phyloP scores from a whole-genome alignment of 176 grass and related monocot species.

The Rhipidocladum racemiflorum region DNA sequence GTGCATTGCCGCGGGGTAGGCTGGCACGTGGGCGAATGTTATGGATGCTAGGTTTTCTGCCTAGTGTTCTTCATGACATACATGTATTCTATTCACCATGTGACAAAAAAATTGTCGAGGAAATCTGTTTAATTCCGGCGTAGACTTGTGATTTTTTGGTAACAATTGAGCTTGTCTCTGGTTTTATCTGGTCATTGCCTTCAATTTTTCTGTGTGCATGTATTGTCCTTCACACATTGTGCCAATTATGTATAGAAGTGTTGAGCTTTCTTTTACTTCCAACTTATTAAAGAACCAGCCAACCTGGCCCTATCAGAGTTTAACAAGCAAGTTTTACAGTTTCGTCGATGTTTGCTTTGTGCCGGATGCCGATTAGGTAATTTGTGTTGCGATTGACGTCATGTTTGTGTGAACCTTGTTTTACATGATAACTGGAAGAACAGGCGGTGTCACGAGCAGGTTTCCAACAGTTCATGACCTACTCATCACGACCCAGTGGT shows the following conservation, averaged over 20 bases:
- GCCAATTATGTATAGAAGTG: background rate
- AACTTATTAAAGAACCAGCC: background rate
- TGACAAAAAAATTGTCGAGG: background rate
- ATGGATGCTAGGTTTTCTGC: background rate
- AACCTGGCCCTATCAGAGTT: background rate
- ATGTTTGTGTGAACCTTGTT: slow-evolving; percentile 1
- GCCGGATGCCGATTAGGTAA: background rate
- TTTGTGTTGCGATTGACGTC: background rate
- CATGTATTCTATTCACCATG: background rate
- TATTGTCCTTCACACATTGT: background rate
- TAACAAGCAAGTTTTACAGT: background rate
- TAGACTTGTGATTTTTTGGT: background rate
- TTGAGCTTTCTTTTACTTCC: background rate
- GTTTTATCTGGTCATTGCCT: background rate
- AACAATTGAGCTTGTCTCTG: background rate
- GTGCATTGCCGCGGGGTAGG: too few relatives aligned
- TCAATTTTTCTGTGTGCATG: background rate
- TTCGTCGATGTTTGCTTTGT: background rate
- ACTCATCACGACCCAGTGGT: slow-evolving; percentile 36
- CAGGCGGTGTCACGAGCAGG: slow-evolving; percentile 34
- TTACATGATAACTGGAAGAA: slow-evolving; percentile 26
- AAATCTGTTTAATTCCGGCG: background rate
- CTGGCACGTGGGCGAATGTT: too few relatives aligned
- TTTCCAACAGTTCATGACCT: slow-evolving; percentile 46
- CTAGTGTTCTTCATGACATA: background rate